Evolutionary conservation across 495 filamentous ascomycete species (phyloP).

Genomic region (Lentithecium fluviatile): DNA sequence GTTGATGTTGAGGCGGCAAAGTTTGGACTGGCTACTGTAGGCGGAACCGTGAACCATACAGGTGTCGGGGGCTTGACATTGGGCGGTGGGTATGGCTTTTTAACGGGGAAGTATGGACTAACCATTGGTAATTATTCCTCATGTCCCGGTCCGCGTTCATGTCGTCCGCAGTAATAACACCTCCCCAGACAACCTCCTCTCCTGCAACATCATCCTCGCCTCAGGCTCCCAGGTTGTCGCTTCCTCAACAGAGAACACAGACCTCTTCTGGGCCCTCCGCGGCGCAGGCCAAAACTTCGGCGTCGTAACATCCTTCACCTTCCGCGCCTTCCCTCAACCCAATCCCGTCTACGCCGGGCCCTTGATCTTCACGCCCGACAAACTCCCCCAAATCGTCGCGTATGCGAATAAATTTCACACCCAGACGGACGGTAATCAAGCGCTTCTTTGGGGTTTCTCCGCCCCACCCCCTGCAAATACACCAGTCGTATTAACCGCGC

Average conservation of each 20-base stretch:
- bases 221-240: constrained; percentile 49
- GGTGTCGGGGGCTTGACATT: constrained; percentile 57
- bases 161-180: neutral
- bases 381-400: constrained; percentile 45
- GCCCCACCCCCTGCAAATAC: constrained; percentile 44
- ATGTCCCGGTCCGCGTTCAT: neutral
- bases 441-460: constrained; percentile 45
- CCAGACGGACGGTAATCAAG: constrained; percentile 35
- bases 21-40: constrained; percentile 56
- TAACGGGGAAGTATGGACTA: constrained; percentile 52
- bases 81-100: constrained; percentile 58
- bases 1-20: constrained; percentile 53
- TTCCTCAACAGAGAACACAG: constrained; percentile 39
- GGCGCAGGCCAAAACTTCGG: constrained; percentile 45
- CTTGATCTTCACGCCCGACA: constrained; percentile 46
- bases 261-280: constrained; percentile 45
- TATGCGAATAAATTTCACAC: constrained; percentile 45
- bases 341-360: constrained; percentile 51
- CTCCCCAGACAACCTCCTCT: constrained; percentile 48
- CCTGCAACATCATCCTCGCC: constrained; percentile 52
- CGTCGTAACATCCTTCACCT: constrained; percentile 48
- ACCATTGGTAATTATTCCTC: constrained; percentile 41
- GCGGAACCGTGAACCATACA: constrained; percentile 54
- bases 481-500: constrained; percentile 45
- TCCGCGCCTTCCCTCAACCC: constrained; percentile 48